A percentile compares a stretch with the other conserved stretches of the same genome.
Conservation (phyloP, 768 basidiomycete species). For the Mycena sanguinolenta region DNA sequence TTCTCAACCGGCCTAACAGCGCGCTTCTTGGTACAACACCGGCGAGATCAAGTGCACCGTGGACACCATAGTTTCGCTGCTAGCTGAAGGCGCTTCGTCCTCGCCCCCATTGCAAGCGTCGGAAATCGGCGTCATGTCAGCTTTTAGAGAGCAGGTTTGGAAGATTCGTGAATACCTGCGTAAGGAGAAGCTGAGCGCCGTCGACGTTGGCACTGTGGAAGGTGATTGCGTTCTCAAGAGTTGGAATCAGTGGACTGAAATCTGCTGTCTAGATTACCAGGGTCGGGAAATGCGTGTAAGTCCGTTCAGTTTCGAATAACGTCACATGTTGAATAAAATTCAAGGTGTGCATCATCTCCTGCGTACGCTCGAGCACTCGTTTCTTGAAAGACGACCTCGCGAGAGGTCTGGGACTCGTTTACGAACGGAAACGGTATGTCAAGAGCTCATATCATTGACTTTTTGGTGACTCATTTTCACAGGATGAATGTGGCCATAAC, state of each 20-base stretch:
- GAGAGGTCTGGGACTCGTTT: slow-evolving; percentile 61
- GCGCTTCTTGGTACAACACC: slow-evolving; percentile 64
- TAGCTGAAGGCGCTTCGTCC: slow-evolving; percentile 51
- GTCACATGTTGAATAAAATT: background rate
- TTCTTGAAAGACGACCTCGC: slow-evolving; percentile 63
- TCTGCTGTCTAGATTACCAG: slow-evolving; percentile 57
- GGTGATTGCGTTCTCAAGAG: slow-evolving; percentile 41
- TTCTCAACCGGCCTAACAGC: slow-evolving; percentile 40
- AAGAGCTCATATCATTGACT: background rate
- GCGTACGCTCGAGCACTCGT: slow-evolving; percentile 59
- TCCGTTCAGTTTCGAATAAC: background rate
- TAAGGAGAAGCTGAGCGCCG: slow-evolving; percentile 54
- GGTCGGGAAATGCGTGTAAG: slow-evolving; percentile 60
- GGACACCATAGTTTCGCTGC: slow-evolving; percentile 53
- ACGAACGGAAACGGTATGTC: slow-evolving; percentile 61
- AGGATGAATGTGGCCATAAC: slow-evolving; percentile 71
- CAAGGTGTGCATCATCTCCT: slow-evolving; percentile 60
- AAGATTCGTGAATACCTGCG: slow-evolving; percentile 60
- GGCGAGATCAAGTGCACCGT: slow-evolving; percentile 60
- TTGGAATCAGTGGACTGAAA: slow-evolving; percentile 1
- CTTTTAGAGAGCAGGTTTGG: slow-evolving; percentile 68
- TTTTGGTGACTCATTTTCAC: background rate
- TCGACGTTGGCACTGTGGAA: slow-evolving; percentile 68
- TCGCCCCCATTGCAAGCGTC: slow-evolving; percentile 55
- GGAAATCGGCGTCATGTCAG: slow-evolving; percentile 65